phyloP scores from a whole-genome alignment of 345 rosid species.

The Lepidium sativum region DNA sequence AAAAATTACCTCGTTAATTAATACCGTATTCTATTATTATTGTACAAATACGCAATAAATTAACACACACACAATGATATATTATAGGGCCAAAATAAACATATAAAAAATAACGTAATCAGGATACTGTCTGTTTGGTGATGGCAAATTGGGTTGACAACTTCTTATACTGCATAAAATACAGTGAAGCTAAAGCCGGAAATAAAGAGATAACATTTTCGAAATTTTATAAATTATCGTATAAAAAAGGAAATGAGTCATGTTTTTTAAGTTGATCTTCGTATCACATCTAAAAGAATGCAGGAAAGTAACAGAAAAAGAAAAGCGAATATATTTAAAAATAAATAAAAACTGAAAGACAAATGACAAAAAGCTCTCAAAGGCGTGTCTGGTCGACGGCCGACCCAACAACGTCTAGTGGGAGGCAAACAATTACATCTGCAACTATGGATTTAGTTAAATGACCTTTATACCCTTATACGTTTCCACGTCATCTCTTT shows the following conservation, averaged over 20 bases:
- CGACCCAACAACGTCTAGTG: constrained; percentile 29
- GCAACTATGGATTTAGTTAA: not conserved
- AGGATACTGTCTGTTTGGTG: too few relatives aligned
- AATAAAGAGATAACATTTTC: not conserved
- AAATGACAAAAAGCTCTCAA: constrained; percentile 22
- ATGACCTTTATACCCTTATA: constrained; percentile 18
- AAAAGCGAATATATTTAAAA: not conserved
- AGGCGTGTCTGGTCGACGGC: constrained; percentile 25
- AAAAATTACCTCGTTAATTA: too few relatives aligned
- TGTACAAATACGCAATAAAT: too few relatives aligned
- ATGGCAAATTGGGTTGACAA: not conserved
- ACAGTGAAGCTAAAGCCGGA: not conserved
- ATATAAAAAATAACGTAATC: too few relatives aligned
- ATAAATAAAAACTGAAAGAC: not conserved
- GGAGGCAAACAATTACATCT: constrained; percentile 28
- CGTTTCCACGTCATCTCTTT: not conserved
- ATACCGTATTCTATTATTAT: too few relatives aligned
- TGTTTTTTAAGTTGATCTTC: not conserved
- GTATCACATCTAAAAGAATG: not conserved
- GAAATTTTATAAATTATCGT: not conserved
- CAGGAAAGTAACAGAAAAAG: too few relatives aligned
- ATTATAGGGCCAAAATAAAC: too few relatives aligned
- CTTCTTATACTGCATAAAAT: not conserved
- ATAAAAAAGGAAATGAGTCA: not conserved
- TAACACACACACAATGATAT: too few relatives aligned